A percentile compares a stretch with the other conserved stretches of the same genome.
Conservation (phyloP, 352 stramenopile species). For the Achlya hypogyna region DNA sequence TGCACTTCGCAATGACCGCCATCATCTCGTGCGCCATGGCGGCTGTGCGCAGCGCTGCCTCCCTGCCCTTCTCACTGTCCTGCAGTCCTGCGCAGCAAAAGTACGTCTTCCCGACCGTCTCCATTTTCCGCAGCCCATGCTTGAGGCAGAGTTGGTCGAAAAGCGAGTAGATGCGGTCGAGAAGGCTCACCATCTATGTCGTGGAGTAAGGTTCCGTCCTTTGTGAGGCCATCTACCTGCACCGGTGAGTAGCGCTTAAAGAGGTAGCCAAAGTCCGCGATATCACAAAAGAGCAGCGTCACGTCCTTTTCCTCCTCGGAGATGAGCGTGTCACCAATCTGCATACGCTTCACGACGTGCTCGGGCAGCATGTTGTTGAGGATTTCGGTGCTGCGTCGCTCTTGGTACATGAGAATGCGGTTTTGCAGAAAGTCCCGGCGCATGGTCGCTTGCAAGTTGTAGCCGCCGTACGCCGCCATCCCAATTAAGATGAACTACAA, state of each 20-base stretch:
- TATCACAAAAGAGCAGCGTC: constrained; percentile 82
- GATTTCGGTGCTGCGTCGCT: constrained; percentile 71
- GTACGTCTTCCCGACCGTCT: constrained; percentile 89
- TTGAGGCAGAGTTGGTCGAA: constrained; percentile 89
- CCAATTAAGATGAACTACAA: constrained; percentile 47
- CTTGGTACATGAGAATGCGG: constrained; percentile 62
- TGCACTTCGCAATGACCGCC: constrained; percentile 47
- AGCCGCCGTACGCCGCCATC: constrained; percentile 66
- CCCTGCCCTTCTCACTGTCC: constrained; percentile 63
- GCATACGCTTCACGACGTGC: constrained; percentile 77
- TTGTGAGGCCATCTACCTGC: constrained; percentile 12
- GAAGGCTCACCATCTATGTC: constrained; percentile 42
- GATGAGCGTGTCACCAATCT: constrained; percentile 71
- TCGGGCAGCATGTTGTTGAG: constrained; percentile 81
- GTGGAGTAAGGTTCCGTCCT: background rate
- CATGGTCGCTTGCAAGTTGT: constrained; percentile 79
- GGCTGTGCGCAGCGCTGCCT: constrained; percentile 62
- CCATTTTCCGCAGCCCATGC: constrained; percentile 88
- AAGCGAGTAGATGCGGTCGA: constrained; percentile 87
- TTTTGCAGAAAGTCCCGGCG: constrained; percentile 73
- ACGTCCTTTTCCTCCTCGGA: constrained; percentile 83
- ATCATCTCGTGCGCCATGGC: constrained; percentile 78
- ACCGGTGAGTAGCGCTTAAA: constrained; percentile 49
- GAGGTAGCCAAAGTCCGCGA: constrained; percentile 70
- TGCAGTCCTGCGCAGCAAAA: constrained; percentile 82